phyloP scores from a whole-genome alignment of 108 stramenopile species.

The Skeletonema menzelii region DNA sequence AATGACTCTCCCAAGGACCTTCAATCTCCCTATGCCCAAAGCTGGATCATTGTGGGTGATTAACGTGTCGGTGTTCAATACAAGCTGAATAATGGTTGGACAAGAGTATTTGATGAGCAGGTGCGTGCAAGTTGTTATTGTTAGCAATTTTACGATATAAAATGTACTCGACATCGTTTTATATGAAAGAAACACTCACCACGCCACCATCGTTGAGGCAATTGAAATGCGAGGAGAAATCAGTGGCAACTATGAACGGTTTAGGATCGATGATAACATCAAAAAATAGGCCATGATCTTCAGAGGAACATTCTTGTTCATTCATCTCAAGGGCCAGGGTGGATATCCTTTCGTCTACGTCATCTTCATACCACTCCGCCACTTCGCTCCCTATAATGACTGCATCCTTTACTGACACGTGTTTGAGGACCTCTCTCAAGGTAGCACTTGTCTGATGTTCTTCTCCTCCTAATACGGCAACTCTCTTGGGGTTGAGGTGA shows the following conservation, averaged over 20 bases:
- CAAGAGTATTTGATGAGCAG: not conserved
- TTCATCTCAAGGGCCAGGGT: not conserved
- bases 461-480: slow-evolving; percentile 85
- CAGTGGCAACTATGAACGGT: not conserved
- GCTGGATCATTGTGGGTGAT: not conserved
- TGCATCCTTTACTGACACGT: not conserved
- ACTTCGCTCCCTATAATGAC: not conserved
- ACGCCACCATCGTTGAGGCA: not conserved
- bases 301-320: not conserved
- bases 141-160: not conserved
- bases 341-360: not conserved
- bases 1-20: slow-evolving; percentile 9
- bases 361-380: not conserved
- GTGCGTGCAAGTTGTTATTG: no score
- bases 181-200: not conserved
- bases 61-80: not conserved
- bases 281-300: not conserved
- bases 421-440: not conserved
- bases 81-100: not conserved
- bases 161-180: not conserved
- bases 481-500: slow-evolving; percentile 82
- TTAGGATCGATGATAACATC: not conserved
- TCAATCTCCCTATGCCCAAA: not conserved
- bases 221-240: not conserved
- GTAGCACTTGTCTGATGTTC: not conserved